A percentile compares a stretch with the other conserved stretches of the same genome.
Conservation (phyloP, 352 stramenopile species). For the Globisporangium radiosum region DNA sequence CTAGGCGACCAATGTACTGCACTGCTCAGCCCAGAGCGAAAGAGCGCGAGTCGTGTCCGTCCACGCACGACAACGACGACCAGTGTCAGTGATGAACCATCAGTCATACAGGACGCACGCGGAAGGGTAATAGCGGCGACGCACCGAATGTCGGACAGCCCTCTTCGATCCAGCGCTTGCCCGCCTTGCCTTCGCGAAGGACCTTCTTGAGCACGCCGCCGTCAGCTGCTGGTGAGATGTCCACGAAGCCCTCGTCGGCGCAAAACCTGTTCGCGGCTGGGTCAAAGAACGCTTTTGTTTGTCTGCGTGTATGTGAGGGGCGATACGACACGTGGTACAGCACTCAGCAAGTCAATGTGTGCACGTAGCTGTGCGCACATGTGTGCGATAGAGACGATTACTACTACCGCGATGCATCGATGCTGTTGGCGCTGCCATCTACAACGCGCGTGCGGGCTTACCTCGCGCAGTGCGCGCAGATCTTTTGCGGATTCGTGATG, state of each 20-base stretch:
- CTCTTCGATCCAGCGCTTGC: constrained; percentile 59
- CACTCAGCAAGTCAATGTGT: not conserved
- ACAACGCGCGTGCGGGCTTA: constrained; percentile 7
- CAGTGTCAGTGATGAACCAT: too few species aligned
- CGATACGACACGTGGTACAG: not conserved
- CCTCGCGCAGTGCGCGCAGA: constrained; percentile 73
- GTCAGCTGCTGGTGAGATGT: constrained; percentile 71
- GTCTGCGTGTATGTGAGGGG: constrained; percentile 13
- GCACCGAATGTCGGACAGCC: constrained; percentile 75
- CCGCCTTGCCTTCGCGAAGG: constrained; percentile 43
- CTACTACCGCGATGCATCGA: too few species aligned
- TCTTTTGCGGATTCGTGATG: constrained; percentile 59
- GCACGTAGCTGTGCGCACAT: too few species aligned
- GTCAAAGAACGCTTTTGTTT: constrained; percentile 74
- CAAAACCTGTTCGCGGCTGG: constrained; percentile 60
- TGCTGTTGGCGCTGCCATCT: not conserved
- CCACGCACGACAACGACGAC: not conserved
- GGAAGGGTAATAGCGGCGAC: not conserved
- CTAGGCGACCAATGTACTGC: constrained; percentile 75
- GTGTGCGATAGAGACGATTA: too few species aligned
- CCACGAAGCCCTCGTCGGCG: constrained; percentile 66
- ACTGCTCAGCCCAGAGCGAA: constrained; percentile 20
- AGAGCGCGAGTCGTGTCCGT: not conserved
- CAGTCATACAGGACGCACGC: too few species aligned
- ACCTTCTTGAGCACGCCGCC: constrained; percentile 82